A percentile compares a stretch with the other conserved stretches of the same genome.
phyloP scores from a whole-genome alignment of 208 protist genomes.

The Leishmania tropica region DNA sequence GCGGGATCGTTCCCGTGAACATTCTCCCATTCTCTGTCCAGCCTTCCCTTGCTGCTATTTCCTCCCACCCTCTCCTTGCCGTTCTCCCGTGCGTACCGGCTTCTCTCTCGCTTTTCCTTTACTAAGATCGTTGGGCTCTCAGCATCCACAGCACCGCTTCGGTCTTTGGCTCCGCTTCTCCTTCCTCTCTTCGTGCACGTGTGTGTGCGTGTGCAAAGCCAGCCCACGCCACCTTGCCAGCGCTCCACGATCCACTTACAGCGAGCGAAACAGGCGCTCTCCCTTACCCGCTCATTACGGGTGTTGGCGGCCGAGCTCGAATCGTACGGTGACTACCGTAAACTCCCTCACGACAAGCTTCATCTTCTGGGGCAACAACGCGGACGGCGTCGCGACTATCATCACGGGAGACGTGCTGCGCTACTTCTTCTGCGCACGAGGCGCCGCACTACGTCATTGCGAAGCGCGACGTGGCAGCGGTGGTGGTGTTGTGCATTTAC shows the following conservation, averaged over 20 bases:
- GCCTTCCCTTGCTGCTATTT: no score
- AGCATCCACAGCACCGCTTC: neutral
- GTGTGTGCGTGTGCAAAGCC: no score
- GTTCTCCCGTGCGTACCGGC: no score
- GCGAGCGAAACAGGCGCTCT: neutral
- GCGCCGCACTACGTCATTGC: slow-evolving; percentile 9
- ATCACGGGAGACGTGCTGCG: slow-evolving; percentile 45
- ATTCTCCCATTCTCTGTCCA: neutral
- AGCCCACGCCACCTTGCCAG: neutral
- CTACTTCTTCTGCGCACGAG: slow-evolving; percentile 35
- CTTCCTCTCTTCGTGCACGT: neutral
- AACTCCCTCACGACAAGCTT: slow-evolving; percentile 37
- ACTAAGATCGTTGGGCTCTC: neutral
- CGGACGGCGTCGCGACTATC: slow-evolving; percentile 31
- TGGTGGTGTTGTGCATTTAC: slow-evolving; percentile 43
- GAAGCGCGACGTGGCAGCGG: slow-evolving; percentile 31
- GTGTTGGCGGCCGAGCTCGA: neutral
- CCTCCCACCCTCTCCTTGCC: no score
- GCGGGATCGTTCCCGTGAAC: neutral
- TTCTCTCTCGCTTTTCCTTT: neutral
- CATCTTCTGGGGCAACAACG: slow-evolving; percentile 35
- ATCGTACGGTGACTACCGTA: slow-evolving; percentile 11
- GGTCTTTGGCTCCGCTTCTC: neutral
- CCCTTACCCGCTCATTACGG: neutral
- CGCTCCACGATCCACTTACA: neutral